Percentiles rank a stretch among this genome's conserved stretches.
These are phyloP conservation scores for Rhododendron ovatum DNA, from an alignment of 148 eudicot species.

Conservation along the genomic window DNA sequence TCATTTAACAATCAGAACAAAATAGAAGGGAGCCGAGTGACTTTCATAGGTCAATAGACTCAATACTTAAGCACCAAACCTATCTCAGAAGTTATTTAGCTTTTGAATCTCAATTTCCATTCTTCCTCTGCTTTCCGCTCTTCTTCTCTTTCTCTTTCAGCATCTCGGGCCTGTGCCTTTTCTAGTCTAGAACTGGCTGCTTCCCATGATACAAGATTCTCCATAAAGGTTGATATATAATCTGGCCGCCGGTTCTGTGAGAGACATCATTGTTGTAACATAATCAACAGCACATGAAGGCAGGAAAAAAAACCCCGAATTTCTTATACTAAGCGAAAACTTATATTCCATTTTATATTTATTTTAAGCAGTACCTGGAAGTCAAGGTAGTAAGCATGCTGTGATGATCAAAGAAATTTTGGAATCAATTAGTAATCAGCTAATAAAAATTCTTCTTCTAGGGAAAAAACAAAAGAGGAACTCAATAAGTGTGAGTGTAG, in stretches of 20 bases:
- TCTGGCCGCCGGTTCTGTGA: constrained; percentile 85
- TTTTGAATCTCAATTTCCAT: constrained; percentile 10
- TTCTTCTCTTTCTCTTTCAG: constrained; percentile 46
- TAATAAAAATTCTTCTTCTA: neutral
- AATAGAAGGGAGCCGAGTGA: neutral
- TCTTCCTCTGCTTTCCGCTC: constrained; percentile 15
- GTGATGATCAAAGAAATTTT: constrained; percentile 19
- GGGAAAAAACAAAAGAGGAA: neutral
- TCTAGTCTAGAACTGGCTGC: constrained; percentile 75
- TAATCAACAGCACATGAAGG: neutral
- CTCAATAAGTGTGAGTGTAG: neutral
- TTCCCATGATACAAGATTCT: constrained; percentile 92
- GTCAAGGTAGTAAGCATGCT: constrained; percentile 97
- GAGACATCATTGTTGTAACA: neutral
- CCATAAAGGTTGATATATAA: constrained; percentile 76
- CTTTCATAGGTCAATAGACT: neutral
- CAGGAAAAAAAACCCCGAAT: too few species aligned
- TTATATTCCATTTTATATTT: neutral
- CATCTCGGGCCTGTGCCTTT: constrained; percentile 56
- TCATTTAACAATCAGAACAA: neutral
- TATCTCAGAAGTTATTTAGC: constrained; percentile 20
- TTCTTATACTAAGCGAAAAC: neutral
- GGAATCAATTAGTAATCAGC: constrained; percentile 12
- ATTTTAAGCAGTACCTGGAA: constrained; percentile 52
- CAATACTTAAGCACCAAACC: neutral